Conservation (phyloP, 345 rosid species). For the Nephelium lappaceum region DNA sequence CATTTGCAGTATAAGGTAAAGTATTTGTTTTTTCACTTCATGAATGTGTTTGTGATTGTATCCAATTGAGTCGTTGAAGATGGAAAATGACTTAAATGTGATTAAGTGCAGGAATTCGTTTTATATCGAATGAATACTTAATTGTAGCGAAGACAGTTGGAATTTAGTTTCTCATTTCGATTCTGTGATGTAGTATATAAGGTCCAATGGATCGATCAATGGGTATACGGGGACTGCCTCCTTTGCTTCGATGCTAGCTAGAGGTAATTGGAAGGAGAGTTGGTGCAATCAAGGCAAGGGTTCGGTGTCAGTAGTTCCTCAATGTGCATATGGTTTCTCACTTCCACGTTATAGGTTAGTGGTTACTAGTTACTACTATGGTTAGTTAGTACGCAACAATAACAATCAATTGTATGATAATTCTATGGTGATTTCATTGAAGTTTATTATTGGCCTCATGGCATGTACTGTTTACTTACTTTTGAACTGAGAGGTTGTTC, state of each 20-base stretch:
- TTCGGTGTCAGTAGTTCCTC: conserved; percentile 29
- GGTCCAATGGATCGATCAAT: conserved; percentile 30
- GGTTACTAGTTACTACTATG: background rate
- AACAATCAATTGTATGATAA: background rate
- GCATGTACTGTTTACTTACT: background rate
- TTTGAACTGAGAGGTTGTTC: background rate
- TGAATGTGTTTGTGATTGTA: background rate
- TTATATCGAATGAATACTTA: background rate
- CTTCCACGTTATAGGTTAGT: conserved; percentile 71
- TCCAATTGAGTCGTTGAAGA: background rate
- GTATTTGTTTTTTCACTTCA: background rate
- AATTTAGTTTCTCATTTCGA: conserved; percentile 16
- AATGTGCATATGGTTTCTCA: conserved; percentile 41
- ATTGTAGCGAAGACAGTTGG: background rate
- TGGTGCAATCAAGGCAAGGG: conserved; percentile 23
- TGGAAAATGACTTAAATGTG: background rate
- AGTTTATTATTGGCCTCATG: background rate
- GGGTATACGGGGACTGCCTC: conserved; percentile 23
- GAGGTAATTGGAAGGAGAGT: conserved; percentile 31
- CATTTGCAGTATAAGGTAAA: conserved; percentile 37
- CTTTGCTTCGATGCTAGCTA: conserved; percentile 17
- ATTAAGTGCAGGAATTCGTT: background rate
- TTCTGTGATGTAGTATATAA: conserved; percentile 30
- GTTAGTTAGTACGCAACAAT: background rate
- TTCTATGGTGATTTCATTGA: background rate